These are phyloP conservation scores for Actinomortierella ambigua DNA, from an alignment of 371 early-diverging fungal genomes.

Conservation along the genomic window DNA sequence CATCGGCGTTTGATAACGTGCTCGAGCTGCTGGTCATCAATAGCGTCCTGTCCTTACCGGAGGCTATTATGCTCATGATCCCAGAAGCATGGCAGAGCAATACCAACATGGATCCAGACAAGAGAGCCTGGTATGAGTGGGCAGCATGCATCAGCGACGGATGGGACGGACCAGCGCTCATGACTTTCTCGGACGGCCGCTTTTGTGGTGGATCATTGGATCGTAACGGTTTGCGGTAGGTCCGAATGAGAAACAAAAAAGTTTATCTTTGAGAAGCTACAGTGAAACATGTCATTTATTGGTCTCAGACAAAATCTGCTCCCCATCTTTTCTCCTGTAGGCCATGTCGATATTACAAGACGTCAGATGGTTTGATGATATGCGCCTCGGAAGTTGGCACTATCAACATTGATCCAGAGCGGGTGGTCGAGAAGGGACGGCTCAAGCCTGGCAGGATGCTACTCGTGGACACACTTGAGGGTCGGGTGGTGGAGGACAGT, in stretches of 20 bases:
- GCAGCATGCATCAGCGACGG: constrained; percentile 97
- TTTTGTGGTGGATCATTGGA: constrained; percentile 95
- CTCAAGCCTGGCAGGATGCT: constrained; percentile 96
- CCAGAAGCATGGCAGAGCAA: constrained; percentile 98
- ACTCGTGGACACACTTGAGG: constrained; percentile 94
- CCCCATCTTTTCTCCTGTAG: too few species aligned
- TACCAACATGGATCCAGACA: constrained; percentile 80
- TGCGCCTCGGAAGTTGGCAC: constrained; percentile 97
- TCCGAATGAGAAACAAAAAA: too few species aligned
- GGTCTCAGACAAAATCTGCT: too few species aligned
- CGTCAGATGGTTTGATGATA: constrained; percentile 92
- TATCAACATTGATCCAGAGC: constrained; percentile 80
- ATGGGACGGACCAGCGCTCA: constrained; percentile 98
- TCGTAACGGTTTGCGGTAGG: constrained; percentile 88
- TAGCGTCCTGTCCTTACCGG: constrained; percentile 88
- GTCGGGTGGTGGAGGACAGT: constrained; percentile 87
- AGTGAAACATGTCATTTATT: too few species aligned
- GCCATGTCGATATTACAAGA: constrained; percentile 95
- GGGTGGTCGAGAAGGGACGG: constrained; percentile 88
- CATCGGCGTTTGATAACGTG: constrained; percentile 96
- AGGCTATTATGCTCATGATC: constrained; percentile 97
- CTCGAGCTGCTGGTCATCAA: constrained; percentile 92
- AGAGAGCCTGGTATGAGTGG: constrained; percentile 95
- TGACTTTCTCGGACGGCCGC: constrained; percentile 96
- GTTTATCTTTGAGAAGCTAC: too few species aligned